Percentiles rank a stretch among this genome's conserved stretches.
Evolutionary conservation across 129 eudicot genomes (phyloP).

Genomic region (Flaveria brownii): DNA sequence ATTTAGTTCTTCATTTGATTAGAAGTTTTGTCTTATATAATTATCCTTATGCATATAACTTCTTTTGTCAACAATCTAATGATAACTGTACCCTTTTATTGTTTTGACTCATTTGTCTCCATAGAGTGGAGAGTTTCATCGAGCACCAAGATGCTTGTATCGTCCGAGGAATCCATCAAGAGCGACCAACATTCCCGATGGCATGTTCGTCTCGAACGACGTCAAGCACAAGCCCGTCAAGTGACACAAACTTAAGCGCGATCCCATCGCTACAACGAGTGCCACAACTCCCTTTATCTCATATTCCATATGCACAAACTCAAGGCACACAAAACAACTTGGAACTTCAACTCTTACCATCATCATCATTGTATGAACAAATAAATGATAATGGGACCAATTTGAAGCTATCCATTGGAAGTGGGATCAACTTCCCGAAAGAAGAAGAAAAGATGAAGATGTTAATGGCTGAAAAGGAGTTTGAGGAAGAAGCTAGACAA

Average conservation of each 20-base stretch:
- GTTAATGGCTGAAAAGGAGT: conserved; percentile 60
- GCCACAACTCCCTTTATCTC: conserved; percentile 20
- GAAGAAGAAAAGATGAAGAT: conserved; percentile 46
- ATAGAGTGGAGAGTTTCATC: conserved; percentile 89
- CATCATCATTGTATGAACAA: conserved; percentile 29
- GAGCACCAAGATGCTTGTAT: conserved; percentile 89
- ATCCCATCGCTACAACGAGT: conserved; percentile 27
- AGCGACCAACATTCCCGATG: conserved; percentile 35
- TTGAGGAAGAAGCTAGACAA: conserved; percentile 69
- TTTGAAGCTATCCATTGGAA: conserved; percentile 31
- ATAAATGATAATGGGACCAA: conserved; percentile 11
- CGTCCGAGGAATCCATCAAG: conserved; percentile 60
- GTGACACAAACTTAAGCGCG: conserved; percentile 42
- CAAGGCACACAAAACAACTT: conserved; percentile 34
- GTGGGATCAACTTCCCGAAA: conserved; percentile 19
- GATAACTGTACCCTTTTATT: conserved; percentile 22
- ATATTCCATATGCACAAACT: neutral
- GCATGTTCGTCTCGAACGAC: conserved; percentile 57
- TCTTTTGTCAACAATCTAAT: conserved; percentile 25
- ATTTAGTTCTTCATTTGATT: conserved; percentile 26
- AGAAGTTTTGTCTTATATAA: conserved; percentile 30
- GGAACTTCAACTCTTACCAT: conserved; percentile 58
- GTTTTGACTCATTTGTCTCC: conserved; percentile 29
- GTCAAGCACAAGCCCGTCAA: conserved; percentile 58
- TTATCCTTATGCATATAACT: conserved; percentile 21